Percentiles rank a stretch among this genome's conserved stretches.
These are phyloP conservation scores for Aspergillus ruber DNA, from an alignment of 2,329 filamentous ascomycete genomes.

Conservation along the genomic window DNA sequence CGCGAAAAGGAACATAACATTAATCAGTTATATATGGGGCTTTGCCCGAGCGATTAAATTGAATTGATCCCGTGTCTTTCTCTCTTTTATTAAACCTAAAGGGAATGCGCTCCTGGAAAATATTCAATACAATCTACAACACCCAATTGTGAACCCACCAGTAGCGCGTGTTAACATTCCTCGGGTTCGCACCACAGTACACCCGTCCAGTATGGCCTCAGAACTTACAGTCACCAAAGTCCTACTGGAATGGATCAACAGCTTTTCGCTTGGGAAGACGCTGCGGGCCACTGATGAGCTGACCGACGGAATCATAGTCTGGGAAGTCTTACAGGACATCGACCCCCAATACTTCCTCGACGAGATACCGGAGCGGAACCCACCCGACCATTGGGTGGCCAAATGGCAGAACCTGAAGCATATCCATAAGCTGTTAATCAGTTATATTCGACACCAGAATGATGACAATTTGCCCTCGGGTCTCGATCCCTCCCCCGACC, in stretches of 20 bases:
- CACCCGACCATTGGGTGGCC: slow-evolving; percentile 41
- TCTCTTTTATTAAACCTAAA: neutral
- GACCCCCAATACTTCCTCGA: slow-evolving; percentile 44
- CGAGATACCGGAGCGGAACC: slow-evolving; percentile 39
- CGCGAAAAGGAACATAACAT: slow-evolving; percentile 2
- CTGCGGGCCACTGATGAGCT: slow-evolving; percentile 37
- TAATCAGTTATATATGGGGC: neutral
- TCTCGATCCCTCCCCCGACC: slow-evolving; percentile 38
- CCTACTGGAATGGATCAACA: slow-evolving; percentile 44
- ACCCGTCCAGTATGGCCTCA: slow-evolving; percentile 33
- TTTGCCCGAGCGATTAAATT: neutral
- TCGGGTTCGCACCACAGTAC: slow-evolving; percentile 9
- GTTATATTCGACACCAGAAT: slow-evolving; percentile 41
- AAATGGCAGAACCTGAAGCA: slow-evolving; percentile 46
- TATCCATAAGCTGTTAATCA: slow-evolving; percentile 40
- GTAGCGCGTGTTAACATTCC: slow-evolving; percentile 9
- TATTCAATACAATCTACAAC: neutral
- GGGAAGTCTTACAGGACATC: slow-evolving; percentile 45
- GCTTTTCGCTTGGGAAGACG: slow-evolving; percentile 38
- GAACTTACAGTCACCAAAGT: slow-evolving; percentile 41
- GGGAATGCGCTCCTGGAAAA: slow-evolving; percentile 3
- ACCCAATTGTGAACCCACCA: neutral
- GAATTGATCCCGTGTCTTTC: neutral
- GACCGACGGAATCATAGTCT: slow-evolving; percentile 40
- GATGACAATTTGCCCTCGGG: slow-evolving; percentile 37